Percentiles rank a stretch among this genome's conserved stretches.
These are phyloP conservation scores for Butyriboletus loyo DNA, from an alignment of 768 basidiomycete species.

Conservation along the genomic window DNA sequence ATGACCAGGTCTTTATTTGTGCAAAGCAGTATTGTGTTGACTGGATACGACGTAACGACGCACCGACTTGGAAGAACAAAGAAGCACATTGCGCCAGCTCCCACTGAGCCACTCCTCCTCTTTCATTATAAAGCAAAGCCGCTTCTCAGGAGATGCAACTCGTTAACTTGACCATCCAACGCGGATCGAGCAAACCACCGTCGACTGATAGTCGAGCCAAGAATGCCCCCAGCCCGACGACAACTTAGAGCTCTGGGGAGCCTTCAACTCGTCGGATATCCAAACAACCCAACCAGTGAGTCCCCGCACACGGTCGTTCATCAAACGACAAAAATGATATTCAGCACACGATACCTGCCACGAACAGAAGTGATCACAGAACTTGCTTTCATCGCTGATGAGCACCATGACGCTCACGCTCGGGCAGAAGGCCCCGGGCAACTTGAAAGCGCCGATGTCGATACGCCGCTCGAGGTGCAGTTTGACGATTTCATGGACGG, in stretches of 20 bases:
- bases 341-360: neutral
- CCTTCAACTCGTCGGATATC: conserved; percentile 18
- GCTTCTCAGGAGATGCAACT: neutral
- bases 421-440: neutral
- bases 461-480: conserved; percentile 19
- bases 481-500: conserved; percentile 29
- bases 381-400: conserved; percentile 23
- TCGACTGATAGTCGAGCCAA: neutral
- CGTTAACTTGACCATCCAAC: neutral
- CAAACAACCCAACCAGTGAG: conserved; percentile 28
- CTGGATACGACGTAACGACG: conserved; percentile 4
- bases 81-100: neutral
- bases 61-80: conserved; percentile 4
- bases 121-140: conserved; percentile 10
- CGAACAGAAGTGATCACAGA: conserved; percentile 26
- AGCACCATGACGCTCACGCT: neutral
- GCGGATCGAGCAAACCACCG: neutral
- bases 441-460: neutral
- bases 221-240: conserved; percentile 24
- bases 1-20: neutral
- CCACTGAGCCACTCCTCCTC: neutral
- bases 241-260: conserved; percentile 18
- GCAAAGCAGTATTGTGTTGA: conserved; percentile 10
- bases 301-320: neutral
- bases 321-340: neutral